phyloP scores from a whole-genome alignment of 495 filamentous ascomycete genomes.

The Aspergillus biplanus region DNA sequence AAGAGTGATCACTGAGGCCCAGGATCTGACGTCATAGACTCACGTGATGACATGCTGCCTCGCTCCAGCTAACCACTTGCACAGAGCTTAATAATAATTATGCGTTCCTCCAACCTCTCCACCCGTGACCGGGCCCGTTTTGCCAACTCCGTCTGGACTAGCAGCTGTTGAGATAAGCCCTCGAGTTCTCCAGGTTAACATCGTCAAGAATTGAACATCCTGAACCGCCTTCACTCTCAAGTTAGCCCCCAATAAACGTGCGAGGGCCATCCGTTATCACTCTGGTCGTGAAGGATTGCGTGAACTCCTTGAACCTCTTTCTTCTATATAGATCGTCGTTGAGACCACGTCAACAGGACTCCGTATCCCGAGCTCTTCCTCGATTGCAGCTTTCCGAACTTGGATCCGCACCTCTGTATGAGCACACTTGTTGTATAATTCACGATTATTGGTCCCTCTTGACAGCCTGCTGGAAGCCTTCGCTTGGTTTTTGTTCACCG shows the following conservation, averaged over 20 bases:
- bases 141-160: background rate
- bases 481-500: background rate
- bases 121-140: background rate
- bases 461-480: background rate
- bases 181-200: background rate
- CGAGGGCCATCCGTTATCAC: too few species aligned
- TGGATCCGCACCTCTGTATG: background rate
- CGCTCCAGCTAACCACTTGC: background rate
- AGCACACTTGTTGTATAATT: background rate
- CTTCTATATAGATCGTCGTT: background rate
- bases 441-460: background rate
- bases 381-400: background rate
- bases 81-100: background rate
- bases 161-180: background rate
- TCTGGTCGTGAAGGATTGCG: too few species aligned
- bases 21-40: slow-evolving; percentile 19
- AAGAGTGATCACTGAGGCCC: background rate
- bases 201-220: background rate
- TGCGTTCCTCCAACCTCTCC: background rate
- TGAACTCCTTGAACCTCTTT: too few species aligned
- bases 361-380: background rate
- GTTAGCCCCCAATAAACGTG: background rate
- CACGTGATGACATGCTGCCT: slow-evolving; percentile 29
- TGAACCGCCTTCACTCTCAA: background rate
- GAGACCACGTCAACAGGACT: background rate